phyloP scores from a whole-genome alignment of 495 filamentous ascomycete species.

The Talaromyces wortmannii region DNA sequence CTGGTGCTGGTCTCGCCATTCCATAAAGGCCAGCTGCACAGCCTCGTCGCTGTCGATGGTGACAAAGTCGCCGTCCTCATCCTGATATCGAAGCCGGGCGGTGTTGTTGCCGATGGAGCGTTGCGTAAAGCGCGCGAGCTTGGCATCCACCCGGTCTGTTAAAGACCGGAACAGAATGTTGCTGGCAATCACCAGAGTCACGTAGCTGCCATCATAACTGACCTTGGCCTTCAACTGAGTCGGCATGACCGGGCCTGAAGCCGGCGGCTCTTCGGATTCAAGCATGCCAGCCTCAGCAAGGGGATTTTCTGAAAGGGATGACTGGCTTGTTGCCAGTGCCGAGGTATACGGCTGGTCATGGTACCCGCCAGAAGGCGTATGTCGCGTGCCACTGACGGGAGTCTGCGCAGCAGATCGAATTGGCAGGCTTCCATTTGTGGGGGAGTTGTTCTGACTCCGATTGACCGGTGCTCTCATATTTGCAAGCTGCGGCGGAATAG shows the following conservation, averaged over 20 bases:
- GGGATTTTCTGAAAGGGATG: constrained; percentile 23
- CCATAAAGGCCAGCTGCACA: constrained; percentile 87
- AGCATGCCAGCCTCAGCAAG: constrained; percentile 14
- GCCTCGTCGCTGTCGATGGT: constrained; percentile 93
- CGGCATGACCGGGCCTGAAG: constrained; percentile 34
- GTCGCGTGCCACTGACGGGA: constrained; percentile 23
- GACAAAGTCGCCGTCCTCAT: constrained; percentile 89
- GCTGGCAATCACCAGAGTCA: constrained; percentile 86
- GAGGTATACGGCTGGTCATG: constrained; percentile 11
- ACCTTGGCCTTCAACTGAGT: constrained; percentile 91
- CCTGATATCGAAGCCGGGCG: constrained; percentile 78
- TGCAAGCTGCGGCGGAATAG: constrained; percentile 55
- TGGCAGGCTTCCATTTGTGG: constrained; percentile 42
- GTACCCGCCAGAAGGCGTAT: constrained; percentile 16
- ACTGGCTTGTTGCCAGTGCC: constrained; percentile 8
- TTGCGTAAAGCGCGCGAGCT: constrained; percentile 75
- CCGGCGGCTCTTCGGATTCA: constrained; percentile 23
- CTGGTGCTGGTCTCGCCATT: constrained; percentile 73
- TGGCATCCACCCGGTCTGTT: constrained; percentile 94
- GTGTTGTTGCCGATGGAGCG: constrained; percentile 71
- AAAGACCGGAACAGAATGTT: constrained; percentile 90
- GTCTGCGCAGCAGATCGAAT: constrained; percentile 39
- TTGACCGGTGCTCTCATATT: constrained; percentile 54
- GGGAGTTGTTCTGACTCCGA: constrained; percentile 62
- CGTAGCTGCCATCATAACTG: constrained; percentile 72